These are phyloP conservation scores for Fusarium praegraminearum DNA, from an alignment of 2,329 filamentous ascomycete species.

Conservation along the genomic window DNA sequence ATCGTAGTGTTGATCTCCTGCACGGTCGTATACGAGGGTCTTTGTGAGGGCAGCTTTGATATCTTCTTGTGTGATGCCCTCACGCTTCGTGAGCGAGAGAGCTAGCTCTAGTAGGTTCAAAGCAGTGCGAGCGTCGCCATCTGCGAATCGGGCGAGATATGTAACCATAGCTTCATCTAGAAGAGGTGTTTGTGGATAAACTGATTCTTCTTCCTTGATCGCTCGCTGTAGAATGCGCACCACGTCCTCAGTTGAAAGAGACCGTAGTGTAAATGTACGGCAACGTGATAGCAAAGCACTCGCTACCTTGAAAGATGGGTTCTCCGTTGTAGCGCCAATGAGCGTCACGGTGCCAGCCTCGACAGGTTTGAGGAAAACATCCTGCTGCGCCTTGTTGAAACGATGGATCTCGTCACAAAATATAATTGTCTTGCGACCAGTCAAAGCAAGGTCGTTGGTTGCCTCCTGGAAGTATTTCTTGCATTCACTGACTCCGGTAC, in stretches of 20 bases:
- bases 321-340: conserved; percentile 96
- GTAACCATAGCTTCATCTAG: conserved; percentile 81
- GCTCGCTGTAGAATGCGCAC: conserved; percentile 81
- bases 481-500: conserved; percentile 86
- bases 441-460: conserved; percentile 80
- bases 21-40: conserved; percentile 93
- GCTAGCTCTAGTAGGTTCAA: conserved; percentile 93
- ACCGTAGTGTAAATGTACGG: conserved; percentile 86
- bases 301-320: conserved; percentile 90
- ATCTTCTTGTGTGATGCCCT: conserved; percentile 75
- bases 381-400: conserved; percentile 92
- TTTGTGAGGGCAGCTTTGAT: conserved; percentile 89
- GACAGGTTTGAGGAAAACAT: conserved; percentile 92
- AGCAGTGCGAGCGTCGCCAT: conserved; percentile 92
- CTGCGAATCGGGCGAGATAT: conserved; percentile 87
- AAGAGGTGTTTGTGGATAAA: conserved; percentile 63
- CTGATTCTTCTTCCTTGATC: conserved; percentile 68
- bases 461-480: conserved; percentile 93
- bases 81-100: conserved; percentile 73
- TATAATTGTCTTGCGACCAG: conserved; percentile 91
- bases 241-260: conserved; percentile 79
- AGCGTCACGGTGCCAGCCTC: conserved; percentile 91
- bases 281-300: conserved; percentile 89
- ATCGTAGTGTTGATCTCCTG: conserved; percentile 97
- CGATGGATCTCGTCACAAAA: conserved; percentile 98